phyloP scores from a whole-genome alignment of 805 yeast genomes.

The Metschnikowia lochheadii region DNA sequence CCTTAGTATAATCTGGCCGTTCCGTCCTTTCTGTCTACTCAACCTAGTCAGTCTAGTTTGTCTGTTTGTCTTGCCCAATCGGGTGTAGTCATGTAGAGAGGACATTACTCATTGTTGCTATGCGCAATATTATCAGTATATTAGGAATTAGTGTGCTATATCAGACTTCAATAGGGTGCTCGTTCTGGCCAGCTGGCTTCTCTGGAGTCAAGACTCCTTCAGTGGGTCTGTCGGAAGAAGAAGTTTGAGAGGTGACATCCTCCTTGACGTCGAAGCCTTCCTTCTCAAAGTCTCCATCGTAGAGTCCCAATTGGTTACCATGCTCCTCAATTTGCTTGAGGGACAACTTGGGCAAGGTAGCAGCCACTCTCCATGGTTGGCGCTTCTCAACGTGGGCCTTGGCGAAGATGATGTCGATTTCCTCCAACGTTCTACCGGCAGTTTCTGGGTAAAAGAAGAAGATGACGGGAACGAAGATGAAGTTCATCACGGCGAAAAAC shows the following conservation, averaged over 20 bases:
- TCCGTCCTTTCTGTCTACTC: too few relatives aligned
- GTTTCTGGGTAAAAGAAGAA: constrained; percentile 48
- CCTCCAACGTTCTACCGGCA: constrained; percentile 44
- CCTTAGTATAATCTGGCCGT: too few relatives aligned
- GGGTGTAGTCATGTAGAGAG: too few relatives aligned
- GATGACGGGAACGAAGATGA: constrained; percentile 49
- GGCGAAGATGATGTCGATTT: constrained; percentile 57
- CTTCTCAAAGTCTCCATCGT: constrained; percentile 42
- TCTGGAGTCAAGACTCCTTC: constrained; percentile 11
- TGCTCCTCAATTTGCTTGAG: constrained; percentile 56
- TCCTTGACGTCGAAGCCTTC: constrained; percentile 32
- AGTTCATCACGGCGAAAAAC: constrained; percentile 40
- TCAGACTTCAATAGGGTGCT: constrained; percentile 1
- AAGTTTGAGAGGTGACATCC: constrained; percentile 19
- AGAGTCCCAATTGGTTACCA: constrained; percentile 55
- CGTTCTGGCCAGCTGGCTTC: constrained; percentile 1
- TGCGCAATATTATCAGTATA: background rate
- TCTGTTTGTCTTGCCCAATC: background rate
- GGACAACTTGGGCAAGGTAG: constrained; percentile 55
- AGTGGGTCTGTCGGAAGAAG: constrained; percentile 16
- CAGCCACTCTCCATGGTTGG: constrained; percentile 62
- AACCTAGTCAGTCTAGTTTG: too few relatives aligned
- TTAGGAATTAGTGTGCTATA: constrained; percentile 4
- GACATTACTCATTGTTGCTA: too few relatives aligned
- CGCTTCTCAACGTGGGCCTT: constrained; percentile 55